A percentile compares a stretch with the other conserved stretches of the same genome.
Evolutionary conservation across 768 basidiomycete species (phyloP).

Genomic region (Coprinopsis sp.): DNA sequence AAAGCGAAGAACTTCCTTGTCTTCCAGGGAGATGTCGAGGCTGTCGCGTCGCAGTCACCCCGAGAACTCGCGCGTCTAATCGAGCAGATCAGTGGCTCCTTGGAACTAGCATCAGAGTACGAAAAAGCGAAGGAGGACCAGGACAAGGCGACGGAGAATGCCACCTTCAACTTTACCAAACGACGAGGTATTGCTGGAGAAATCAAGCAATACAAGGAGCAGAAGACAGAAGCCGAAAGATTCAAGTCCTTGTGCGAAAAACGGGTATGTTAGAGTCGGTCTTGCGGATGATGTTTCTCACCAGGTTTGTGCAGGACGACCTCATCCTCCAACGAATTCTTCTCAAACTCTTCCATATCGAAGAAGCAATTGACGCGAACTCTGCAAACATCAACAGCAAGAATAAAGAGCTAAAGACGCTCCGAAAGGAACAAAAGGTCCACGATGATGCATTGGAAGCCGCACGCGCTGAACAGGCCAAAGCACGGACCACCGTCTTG

Average conservation of each 20-base stretch:
- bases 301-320: constrained; percentile 52
- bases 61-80: constrained; percentile 86
- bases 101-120: constrained; percentile 86
- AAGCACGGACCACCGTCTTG: constrained; percentile 65
- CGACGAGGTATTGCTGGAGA: constrained; percentile 90
- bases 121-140: constrained; percentile 84
- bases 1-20: constrained; percentile 99
- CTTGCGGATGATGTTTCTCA: background rate
- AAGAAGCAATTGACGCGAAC: constrained; percentile 73
- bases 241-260: constrained; percentile 78
- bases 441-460: constrained; percentile 70
- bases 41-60: constrained; percentile 91
- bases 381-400: constrained; percentile 64
- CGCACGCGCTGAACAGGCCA: constrained; percentile 77
- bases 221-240: constrained; percentile 87
- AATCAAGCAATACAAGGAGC: constrained; percentile 96
- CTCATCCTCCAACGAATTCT: constrained; percentile 77
- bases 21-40: constrained; percentile 98
- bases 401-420: constrained; percentile 63
- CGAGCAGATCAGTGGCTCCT: constrained; percentile 92
- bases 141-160: constrained; percentile 89
- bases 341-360: constrained; percentile 88
- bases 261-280: constrained; percentile 42
- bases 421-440: constrained; percentile 63
- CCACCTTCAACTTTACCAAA: constrained; percentile 92